A percentile compares a stretch with the other conserved stretches of the same genome.
Conservation (phyloP, 2,329 filamentous ascomycete species). For the Niveomyces coronatus region DNA sequence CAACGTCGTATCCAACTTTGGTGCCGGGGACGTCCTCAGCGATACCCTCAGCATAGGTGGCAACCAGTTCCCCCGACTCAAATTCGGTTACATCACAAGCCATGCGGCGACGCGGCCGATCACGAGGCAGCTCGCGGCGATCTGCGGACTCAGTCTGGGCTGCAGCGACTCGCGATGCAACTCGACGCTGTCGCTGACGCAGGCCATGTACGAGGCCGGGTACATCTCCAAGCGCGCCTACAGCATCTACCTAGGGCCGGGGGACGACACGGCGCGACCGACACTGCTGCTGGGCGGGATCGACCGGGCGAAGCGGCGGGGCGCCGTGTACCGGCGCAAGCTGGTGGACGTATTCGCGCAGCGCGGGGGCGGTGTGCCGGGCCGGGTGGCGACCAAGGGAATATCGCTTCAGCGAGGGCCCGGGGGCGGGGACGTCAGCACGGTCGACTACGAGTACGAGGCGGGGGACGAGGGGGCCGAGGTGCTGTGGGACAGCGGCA, state of each 20-base stretch:
- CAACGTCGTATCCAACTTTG: constrained; percentile 10
- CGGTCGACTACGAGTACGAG: neutral
- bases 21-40: constrained; percentile 9
- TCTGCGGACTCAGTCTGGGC: constrained; percentile 10
- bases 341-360: constrained; percentile 4
- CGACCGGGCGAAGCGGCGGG: constrained; percentile 10
- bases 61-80: constrained; percentile 4
- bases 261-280: constrained; percentile 3
- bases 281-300: constrained; percentile 10
- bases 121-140: constrained; percentile 7
- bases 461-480: neutral
- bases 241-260: constrained; percentile 10
- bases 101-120: constrained; percentile 6
- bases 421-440: neutral
- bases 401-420: neutral
- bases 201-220: constrained; percentile 8
- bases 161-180: constrained; percentile 7
- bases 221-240: constrained; percentile 10
- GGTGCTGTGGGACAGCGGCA: constrained; percentile 9
- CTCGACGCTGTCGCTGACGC: constrained; percentile 7
- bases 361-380: neutral
- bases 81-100: constrained; percentile 8
- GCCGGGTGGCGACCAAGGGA: neutral
- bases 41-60: constrained; percentile 10
- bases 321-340: constrained; percentile 5